Percentiles rank a stretch among this genome's conserved stretches.
phyloP scores from a whole-genome alignment of 345 rosid genomes.

The Physaria fendleri region DNA sequence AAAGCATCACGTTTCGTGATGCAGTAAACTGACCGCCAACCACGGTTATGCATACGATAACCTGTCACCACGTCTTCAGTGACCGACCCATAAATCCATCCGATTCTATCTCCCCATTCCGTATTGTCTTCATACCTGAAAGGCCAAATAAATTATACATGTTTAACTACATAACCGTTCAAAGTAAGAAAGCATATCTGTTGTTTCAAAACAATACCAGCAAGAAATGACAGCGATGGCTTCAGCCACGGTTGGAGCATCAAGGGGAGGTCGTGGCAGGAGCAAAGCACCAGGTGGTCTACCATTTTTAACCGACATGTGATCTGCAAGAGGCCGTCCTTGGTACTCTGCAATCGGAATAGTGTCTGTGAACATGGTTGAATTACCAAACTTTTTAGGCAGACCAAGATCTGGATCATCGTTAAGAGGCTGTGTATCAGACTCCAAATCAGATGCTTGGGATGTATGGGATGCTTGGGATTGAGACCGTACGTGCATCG shows the following conservation, averaged over 20 bases:
- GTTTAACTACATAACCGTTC: neutral
- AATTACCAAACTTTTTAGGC: slow-evolving; percentile 72
- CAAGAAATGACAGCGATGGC: slow-evolving; percentile 93
- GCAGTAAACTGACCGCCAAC: too few relatives aligned
- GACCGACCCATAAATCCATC: too few relatives aligned
- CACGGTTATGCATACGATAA: too few relatives aligned
- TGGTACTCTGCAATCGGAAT: slow-evolving; percentile 80
- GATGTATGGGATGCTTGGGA: slow-evolving; percentile 27
- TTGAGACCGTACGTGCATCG: slow-evolving; percentile 28
- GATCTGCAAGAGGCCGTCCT: slow-evolving; percentile 94
- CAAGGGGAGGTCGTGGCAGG: slow-evolving; percentile 69
- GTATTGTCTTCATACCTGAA: too few relatives aligned
- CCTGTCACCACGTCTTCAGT: too few relatives aligned
- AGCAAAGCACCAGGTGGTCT: slow-evolving; percentile 90
- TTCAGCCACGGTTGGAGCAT: slow-evolving; percentile 96
- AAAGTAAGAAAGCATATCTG: neutral
- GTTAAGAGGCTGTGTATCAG: slow-evolving; percentile 54
- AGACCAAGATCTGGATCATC: slow-evolving; percentile 69
- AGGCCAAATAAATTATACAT: neutral
- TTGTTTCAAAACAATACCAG: slow-evolving; percentile 37
- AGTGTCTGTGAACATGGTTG: slow-evolving; percentile 61
- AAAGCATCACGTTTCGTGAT: too few relatives aligned
- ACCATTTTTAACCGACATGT: slow-evolving; percentile 81
- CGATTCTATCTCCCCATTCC: too few relatives aligned
- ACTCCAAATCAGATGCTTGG: slow-evolving; percentile 38